A percentile compares a stretch with the other conserved stretches of the same genome.
Evolutionary conservation across 768 basidiomycete genomes (phyloP).

Genomic region (Lentinula raphanica): DNA sequence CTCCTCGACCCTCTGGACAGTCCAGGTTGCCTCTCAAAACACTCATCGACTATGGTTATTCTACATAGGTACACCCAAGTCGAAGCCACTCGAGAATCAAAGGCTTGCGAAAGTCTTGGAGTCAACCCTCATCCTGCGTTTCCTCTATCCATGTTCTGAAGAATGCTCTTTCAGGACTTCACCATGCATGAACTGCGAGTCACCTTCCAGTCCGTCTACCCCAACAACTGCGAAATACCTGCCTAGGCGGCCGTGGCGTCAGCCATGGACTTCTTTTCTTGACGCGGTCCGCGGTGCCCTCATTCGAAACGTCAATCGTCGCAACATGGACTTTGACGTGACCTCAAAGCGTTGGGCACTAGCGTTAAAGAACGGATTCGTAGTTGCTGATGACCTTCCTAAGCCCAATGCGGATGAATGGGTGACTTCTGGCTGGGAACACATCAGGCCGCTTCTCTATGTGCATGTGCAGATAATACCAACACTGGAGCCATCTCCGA

Average conservation of each 20-base stretch:
- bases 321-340: conserved; percentile 23
- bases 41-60: conserved; percentile 2
- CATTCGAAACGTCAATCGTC: conserved; percentile 48
- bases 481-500: conserved; percentile 23
- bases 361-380: conserved; percentile 41
- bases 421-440: conserved; percentile 57
- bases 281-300: conserved; percentile 54
- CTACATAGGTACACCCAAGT: not conserved
- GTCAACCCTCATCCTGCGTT: not conserved
- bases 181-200: conserved; percentile 31
- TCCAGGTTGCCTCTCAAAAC: not conserved
- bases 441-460: conserved; percentile 53
- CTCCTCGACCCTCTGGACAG: not conserved
- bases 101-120: not conserved
- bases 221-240: not conserved
- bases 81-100: not conserved
- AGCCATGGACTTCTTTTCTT: conserved; percentile 35
- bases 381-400: conserved; percentile 39
- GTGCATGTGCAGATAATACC: conserved; percentile 57
- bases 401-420: conserved; percentile 45
- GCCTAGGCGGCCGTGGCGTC: conserved; percentile 4
- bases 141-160: conserved; percentile 5
- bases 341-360: conserved; percentile 41
- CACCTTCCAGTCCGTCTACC: conserved; percentile 34
- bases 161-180: not conserved